A percentile compares a stretch with the other conserved stretches of the same genome.
phyloP scores from a whole-genome alignment of 1,284 basidiomycete species.

The Phellopilus nigrolimitatus region DNA sequence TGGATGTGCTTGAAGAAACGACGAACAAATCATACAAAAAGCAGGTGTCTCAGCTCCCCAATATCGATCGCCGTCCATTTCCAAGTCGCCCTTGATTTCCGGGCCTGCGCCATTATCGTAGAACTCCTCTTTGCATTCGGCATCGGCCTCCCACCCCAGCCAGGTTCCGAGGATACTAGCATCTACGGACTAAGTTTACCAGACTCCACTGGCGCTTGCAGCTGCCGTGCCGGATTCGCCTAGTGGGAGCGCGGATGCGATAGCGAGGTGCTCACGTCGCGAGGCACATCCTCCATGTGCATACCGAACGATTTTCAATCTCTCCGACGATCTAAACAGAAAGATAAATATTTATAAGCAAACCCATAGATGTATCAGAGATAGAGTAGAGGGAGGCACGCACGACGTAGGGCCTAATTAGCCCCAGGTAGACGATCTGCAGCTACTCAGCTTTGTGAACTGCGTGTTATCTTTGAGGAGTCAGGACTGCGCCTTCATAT shows the following conservation, averaged over 20 bases:
- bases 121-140: conserved; percentile 43
- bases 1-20: too few species aligned
- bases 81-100: conserved; percentile 68
- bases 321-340: conserved; percentile 86
- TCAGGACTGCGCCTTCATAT: conserved; percentile 62
- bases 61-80: conserved; percentile 62
- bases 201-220: background rate
- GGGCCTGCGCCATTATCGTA: conserved; percentile 63
- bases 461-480: conserved; percentile 59
- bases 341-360: conserved; percentile 6
- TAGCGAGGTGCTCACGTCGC: conserved; percentile 52
- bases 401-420: conserved; percentile 82
- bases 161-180: conserved; percentile 29
- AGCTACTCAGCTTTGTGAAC: conserved; percentile 91
- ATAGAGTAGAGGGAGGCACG: too few species aligned
- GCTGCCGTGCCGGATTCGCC: background rate
- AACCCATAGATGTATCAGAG: too few species aligned
- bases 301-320: conserved; percentile 77
- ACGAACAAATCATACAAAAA: too few species aligned
- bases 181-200: conserved; percentile 17
- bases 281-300: conserved; percentile 67
- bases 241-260: conserved; percentile 9
- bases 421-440: conserved; percentile 88
- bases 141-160: conserved; percentile 33
- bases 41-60: too few species aligned